These are phyloP conservation scores for Xylaria venustula DNA, from an alignment of 495 filamentous ascomycete genomes.

Conservation along the genomic window DNA sequence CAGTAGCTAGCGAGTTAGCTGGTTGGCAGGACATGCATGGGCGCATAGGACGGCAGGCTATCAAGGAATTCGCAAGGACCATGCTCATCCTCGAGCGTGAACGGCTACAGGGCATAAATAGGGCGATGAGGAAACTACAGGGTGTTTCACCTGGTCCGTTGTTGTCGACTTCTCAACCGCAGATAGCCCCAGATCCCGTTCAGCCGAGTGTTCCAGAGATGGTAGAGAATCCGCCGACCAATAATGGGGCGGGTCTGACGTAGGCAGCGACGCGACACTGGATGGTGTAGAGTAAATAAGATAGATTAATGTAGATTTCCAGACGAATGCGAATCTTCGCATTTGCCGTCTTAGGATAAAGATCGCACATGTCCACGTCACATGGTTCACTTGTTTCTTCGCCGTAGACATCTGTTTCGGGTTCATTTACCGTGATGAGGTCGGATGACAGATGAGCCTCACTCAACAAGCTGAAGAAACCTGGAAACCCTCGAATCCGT, in stretches of 20 bases:
- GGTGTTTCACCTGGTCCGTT: slow-evolving; percentile 2
- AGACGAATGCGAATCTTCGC: neutral
- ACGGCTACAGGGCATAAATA: slow-evolving; percentile 74
- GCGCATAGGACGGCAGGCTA: slow-evolving; percentile 68
- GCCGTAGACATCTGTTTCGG: neutral
- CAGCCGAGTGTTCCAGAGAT: neutral
- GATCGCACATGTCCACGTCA: neutral
- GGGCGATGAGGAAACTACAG: slow-evolving; percentile 62
- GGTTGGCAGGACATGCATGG: slow-evolving; percentile 90
- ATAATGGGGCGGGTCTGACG: slow-evolving; percentile 21
- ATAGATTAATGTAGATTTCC: neutral
- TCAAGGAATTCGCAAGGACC: slow-evolving; percentile 71
- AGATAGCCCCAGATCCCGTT: neutral
- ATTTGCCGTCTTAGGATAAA: neutral
- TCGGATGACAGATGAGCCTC: too few relatives aligned
- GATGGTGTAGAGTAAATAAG: slow-evolving; percentile 8
- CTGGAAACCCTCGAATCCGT: neutral
- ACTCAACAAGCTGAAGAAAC: neutral
- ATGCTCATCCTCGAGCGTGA: slow-evolving; percentile 77
- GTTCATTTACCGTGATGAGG: too few relatives aligned
- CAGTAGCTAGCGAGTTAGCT: slow-evolving; percentile 86
- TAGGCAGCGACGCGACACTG: slow-evolving; percentile 17
- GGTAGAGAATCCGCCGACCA: slow-evolving; percentile 17
- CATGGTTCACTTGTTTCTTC: neutral
- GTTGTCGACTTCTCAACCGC: neutral